Evolutionary conservation across 352 stramenopile genomes (phyloP).

Genomic region (Globisporangium rhizosaccharum): DNA sequence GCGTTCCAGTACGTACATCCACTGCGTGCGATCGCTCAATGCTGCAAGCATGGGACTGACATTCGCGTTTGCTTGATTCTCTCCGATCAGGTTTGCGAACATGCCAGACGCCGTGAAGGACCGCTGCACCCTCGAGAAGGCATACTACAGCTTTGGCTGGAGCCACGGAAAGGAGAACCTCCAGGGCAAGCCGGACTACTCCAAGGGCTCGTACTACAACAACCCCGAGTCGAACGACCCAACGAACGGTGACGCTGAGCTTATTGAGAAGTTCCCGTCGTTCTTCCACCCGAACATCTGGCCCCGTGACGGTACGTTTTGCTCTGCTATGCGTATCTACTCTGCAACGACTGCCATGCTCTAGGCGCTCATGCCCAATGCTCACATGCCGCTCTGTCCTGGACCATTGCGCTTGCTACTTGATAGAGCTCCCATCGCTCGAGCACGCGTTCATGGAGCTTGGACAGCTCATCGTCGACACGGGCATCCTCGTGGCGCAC

Average conservation of each 20-base stretch:
- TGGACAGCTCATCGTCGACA: slow-evolving; percentile 90
- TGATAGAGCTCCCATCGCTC: slow-evolving; percentile 62
- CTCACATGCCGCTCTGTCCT: not conserved
- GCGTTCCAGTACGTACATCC: slow-evolving; percentile 55
- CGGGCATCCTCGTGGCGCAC: slow-evolving; percentile 86
- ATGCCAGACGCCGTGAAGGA: slow-evolving; percentile 76
- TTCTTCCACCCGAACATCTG: slow-evolving; percentile 95
- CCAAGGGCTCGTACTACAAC: slow-evolving; percentile 97
- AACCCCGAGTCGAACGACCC: slow-evolving; percentile 92
- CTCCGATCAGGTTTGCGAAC: slow-evolving; percentile 42
- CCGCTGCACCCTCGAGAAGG: slow-evolving; percentile 79
- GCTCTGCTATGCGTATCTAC: not conserved
- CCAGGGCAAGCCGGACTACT: slow-evolving; percentile 89
- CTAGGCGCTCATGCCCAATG: too few species aligned
- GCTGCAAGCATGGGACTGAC: not conserved
- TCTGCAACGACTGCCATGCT: not conserved
- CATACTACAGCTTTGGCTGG: slow-evolving; percentile 95
- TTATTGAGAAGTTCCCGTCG: slow-evolving; percentile 78
- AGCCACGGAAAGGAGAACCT: slow-evolving; percentile 95
- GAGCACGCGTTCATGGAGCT: slow-evolving; percentile 90
- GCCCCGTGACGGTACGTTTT: slow-evolving; percentile 37
- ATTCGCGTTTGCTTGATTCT: not conserved
- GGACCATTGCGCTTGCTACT: too few species aligned
- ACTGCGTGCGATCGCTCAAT: not conserved
- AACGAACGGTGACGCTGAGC: slow-evolving; percentile 59